Conservation (phyloP, 805 yeast genomes). For the Pichia kluyveri region DNA sequence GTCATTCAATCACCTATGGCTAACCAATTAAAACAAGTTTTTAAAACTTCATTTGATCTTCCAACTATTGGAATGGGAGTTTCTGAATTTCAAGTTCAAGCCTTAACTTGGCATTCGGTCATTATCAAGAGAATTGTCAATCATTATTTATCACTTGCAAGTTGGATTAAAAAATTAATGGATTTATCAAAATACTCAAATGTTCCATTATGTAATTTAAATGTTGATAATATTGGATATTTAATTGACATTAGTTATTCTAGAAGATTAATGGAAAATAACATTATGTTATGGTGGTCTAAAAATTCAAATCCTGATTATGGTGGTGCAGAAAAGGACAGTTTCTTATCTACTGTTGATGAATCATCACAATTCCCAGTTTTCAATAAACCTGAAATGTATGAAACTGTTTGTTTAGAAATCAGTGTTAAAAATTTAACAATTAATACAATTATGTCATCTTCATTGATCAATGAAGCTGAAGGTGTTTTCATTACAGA, state of each 20-base stretch:
- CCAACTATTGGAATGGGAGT: conserved; percentile 57
- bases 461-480: conserved; percentile 75
- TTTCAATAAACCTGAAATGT: conserved; percentile 70
- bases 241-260: conserved; percentile 85
- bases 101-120: conserved; percentile 73
- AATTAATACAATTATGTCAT: conserved; percentile 78
- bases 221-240: conserved; percentile 66
- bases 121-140: conserved; percentile 57
- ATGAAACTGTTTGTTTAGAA: conserved; percentile 71
- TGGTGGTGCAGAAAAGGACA: conserved; percentile 72
- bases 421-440: conserved; percentile 70
- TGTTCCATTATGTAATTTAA: conserved; percentile 80
- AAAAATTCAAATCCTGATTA: conserved; percentile 68
- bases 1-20: conserved; percentile 68
- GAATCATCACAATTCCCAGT: conserved; percentile 58
- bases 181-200: conserved; percentile 62
- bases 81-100: conserved; percentile 54
- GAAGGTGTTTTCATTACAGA: conserved; percentile 77
- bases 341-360: conserved; percentile 33
- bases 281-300: conserved; percentile 92
- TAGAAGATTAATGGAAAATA: conserved; percentile 53
- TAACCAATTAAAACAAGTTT: conserved; percentile 34
- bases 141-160: conserved; percentile 63
- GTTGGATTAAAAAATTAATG: conserved; percentile 61
- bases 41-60: conserved; percentile 42